These are phyloP conservation scores for Saccharomyces hybrid DNA, from an alignment of 1,139 yeast species.

Conservation along the genomic window DNA sequence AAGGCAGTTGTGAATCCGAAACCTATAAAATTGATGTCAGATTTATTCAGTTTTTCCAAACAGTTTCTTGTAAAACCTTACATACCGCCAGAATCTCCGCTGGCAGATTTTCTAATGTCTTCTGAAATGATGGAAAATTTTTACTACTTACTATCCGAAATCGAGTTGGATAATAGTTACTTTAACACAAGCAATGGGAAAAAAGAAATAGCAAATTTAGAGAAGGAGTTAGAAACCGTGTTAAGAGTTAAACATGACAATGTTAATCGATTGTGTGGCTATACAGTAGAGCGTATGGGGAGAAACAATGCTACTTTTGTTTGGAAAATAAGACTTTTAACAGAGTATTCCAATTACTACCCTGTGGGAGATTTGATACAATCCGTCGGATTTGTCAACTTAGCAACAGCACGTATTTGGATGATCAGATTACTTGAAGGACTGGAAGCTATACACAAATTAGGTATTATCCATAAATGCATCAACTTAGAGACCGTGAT, in stretches of 20 bases:
- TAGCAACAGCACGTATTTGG: slow-evolving; percentile 82
- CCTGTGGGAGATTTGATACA: slow-evolving; percentile 59
- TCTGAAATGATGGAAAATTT: slow-evolving; percentile 37
- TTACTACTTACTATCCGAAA: slow-evolving; percentile 59
- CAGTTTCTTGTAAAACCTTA: slow-evolving; percentile 75
- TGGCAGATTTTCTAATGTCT: slow-evolving; percentile 28
- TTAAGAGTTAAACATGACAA: slow-evolving; percentile 57
- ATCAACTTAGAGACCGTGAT: slow-evolving; percentile 57
- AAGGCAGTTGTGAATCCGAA: slow-evolving; percentile 65
- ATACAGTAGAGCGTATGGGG: slow-evolving; percentile 52
- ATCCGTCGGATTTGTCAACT: slow-evolving; percentile 59
- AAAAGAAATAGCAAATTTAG: slow-evolving; percentile 60
- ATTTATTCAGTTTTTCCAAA: slow-evolving; percentile 45
- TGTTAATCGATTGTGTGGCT: slow-evolving; percentile 59
- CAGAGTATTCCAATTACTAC: slow-evolving; percentile 56
- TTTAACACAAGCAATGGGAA: slow-evolving; percentile 74
- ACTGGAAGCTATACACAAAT: slow-evolving; percentile 71
- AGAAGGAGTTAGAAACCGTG: slow-evolving; percentile 61
- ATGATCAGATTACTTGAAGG: slow-evolving; percentile 80
- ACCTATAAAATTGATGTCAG: slow-evolving; percentile 43
- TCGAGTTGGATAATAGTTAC: slow-evolving; percentile 53
- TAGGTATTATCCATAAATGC: slow-evolving; percentile 68
- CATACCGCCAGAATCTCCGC: slow-evolving; percentile 38
- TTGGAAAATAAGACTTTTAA: slow-evolving; percentile 64
- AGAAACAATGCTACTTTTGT: slow-evolving; percentile 27